Evolutionary conservation across 495 filamentous ascomycete genomes (phyloP).

Genomic region (Trichoderma asperelloides): DNA sequence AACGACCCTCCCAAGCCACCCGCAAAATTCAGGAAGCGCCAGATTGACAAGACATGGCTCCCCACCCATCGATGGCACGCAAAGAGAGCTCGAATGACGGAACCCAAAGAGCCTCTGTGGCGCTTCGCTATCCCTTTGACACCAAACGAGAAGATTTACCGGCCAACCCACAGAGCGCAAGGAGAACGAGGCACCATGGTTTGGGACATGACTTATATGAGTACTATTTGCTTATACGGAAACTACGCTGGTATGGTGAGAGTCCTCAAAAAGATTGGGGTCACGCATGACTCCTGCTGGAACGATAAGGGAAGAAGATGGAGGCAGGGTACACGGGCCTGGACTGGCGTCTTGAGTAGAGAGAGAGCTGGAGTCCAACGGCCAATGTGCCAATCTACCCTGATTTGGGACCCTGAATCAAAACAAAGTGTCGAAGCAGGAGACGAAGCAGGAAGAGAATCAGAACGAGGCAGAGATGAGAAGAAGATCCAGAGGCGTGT

Average conservation of each 20-base stretch:
- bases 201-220: conserved; percentile 96
- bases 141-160: conserved; percentile 81
- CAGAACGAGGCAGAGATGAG: conserved; percentile 38
- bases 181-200: conserved; percentile 49
- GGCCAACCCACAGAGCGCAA: conserved; percentile 76
- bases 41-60: conserved; percentile 84
- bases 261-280: conserved; percentile 53
- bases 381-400: conserved; percentile 64
- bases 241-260: conserved; percentile 49
- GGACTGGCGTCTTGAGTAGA: conserved; percentile 56
- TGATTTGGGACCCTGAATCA: conserved; percentile 54
- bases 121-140: conserved; percentile 76
- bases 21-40: conserved; percentile 74
- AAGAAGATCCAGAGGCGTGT: conserved; percentile 47
- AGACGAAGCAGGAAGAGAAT: conserved; percentile 24
- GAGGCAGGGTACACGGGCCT: conserved; percentile 60
- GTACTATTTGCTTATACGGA: conserved; percentile 74
- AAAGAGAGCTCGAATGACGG: conserved; percentile 82
- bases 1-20: conserved; percentile 55
- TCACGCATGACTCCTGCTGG: conserved; percentile 51
- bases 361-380: conserved; percentile 43
- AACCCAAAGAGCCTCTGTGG: conserved; percentile 72
- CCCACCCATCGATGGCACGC: conserved; percentile 93
- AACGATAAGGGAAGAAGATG: conserved; percentile 59
- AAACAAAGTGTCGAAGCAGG: conserved; percentile 5